Evolutionary conservation across 2,329 filamentous ascomycete genomes (phyloP).

Genomic region (Drechslerella coelobrocha): DNA sequence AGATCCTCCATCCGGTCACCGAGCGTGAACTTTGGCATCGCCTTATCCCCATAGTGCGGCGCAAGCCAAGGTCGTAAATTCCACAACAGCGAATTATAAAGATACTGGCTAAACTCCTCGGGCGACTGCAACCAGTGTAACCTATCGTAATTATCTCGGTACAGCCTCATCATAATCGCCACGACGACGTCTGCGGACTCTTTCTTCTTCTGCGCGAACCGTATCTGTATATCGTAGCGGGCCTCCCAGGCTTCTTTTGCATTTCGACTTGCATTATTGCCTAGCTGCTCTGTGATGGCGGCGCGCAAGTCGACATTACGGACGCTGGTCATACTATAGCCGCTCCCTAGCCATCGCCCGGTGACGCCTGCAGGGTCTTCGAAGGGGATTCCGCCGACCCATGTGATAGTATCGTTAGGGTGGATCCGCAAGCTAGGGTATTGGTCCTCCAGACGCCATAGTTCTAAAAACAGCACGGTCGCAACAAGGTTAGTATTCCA

Average conservation of each 20-base stretch:
- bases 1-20: constrained; percentile 27
- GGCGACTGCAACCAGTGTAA: constrained; percentile 27
- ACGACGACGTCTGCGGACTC: constrained; percentile 17
- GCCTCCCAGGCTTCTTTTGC: constrained; percentile 27
- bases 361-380: constrained; percentile 10
- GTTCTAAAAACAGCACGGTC: neutral
- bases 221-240: constrained; percentile 36
- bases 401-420: constrained; percentile 22
- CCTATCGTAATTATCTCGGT: neutral
- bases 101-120: constrained; percentile 14
- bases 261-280: neutral
- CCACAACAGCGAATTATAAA: constrained; percentile 35
- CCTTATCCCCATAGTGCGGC: constrained; percentile 26
- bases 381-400: constrained; percentile 16
- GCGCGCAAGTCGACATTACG: constrained; percentile 20
- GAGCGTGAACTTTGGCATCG: constrained; percentile 20
- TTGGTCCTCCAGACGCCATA: constrained; percentile 32
- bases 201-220: constrained; percentile 22
- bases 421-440: constrained; percentile 30
- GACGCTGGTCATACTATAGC: constrained; percentile 10
- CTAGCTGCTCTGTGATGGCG: constrained; percentile 16
- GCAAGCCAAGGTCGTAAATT: constrained; percentile 28
- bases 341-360: constrained; percentile 3
- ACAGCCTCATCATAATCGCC: constrained; percentile 7
- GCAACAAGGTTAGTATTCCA: too few species aligned